phyloP scores from a whole-genome alignment of 176 grass and related monocot species.

The Aegilops tauschii region DNA sequence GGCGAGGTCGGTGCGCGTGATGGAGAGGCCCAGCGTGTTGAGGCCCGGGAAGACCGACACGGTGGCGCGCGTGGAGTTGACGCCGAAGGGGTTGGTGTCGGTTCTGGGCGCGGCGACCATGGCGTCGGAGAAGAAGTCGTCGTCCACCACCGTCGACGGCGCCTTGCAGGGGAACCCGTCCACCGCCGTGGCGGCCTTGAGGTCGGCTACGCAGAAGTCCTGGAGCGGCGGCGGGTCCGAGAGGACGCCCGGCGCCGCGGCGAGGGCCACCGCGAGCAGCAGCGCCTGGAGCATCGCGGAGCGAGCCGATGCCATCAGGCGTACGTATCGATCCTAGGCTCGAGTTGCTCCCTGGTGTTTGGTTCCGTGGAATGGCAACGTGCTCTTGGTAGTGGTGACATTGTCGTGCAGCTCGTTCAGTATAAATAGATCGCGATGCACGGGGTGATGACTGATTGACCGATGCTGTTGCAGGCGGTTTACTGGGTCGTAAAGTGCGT shows the following conservation, averaged over 20 bases:
- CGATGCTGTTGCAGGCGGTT: background rate
- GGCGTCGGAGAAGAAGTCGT: slow-evolving; percentile 57
- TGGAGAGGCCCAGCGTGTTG: slow-evolving; percentile 74
- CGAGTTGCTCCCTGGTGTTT: background rate
- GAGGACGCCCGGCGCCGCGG: background rate
- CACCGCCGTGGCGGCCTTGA: background rate
- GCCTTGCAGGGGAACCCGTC: slow-evolving; percentile 64
- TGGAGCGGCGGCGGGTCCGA: slow-evolving; percentile 45
- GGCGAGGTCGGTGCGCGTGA: slow-evolving; percentile 57
- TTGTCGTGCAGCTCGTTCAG: background rate
- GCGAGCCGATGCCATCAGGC: background rate
- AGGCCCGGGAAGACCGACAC: slow-evolving; percentile 44
- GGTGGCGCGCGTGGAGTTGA: slow-evolving; percentile 52
- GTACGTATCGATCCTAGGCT: no score
- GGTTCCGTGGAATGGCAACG: background rate
- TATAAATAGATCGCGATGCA: background rate
- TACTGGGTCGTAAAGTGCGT: background rate
- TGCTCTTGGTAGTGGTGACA: background rate
- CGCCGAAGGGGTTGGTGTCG: slow-evolving; percentile 48
- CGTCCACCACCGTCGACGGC: background rate
- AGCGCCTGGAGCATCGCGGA: background rate
- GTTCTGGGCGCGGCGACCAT: slow-evolving; percentile 28
- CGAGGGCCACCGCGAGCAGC: background rate
- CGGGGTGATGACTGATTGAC: background rate
- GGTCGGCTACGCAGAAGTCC: slow-evolving; percentile 57